Conservation (phyloP, 164 flowering plant genomes). For the Liriodendron chinense region DNA sequence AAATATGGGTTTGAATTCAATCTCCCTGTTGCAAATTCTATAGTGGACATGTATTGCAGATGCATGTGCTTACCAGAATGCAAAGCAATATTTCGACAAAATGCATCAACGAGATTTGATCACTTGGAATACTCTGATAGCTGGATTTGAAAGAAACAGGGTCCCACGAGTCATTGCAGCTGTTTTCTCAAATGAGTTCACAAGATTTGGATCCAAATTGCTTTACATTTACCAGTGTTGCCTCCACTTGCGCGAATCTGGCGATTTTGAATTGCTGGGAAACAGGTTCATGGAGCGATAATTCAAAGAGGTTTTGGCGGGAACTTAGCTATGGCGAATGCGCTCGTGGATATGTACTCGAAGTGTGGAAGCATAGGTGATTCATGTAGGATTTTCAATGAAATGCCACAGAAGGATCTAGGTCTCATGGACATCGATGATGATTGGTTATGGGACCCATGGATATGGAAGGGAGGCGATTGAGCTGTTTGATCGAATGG, state of each 20-base stretch:
- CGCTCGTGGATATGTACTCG: conserved; percentile 87
- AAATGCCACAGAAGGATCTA: conserved; percentile 47
- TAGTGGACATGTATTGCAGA: conserved; percentile 86
- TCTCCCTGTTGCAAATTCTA: conserved; percentile 69
- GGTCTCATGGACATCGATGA: conserved; percentile 89
- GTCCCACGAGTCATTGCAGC: conserved; percentile 38
- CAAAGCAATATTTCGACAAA: conserved; percentile 48
- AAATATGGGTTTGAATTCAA: conserved; percentile 55
- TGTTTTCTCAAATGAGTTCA: conserved; percentile 51
- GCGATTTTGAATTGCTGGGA: conserved; percentile 59
- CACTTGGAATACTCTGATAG: conserved; percentile 84
- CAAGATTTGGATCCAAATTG: conserved; percentile 55
- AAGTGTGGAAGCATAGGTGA: conserved; percentile 67
- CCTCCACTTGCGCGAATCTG: conserved; percentile 62
- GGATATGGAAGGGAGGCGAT: conserved; percentile 77
- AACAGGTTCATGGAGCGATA: conserved; percentile 67
- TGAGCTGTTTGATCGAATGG: conserved; percentile 66
- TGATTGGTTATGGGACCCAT: conserved; percentile 84
- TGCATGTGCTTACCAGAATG: conserved; percentile 54
- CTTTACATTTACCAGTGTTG: conserved; percentile 64
- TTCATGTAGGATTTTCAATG: conserved; percentile 45
- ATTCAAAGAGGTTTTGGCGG: conserved; percentile 45
- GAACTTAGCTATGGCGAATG: conserved; percentile 54
- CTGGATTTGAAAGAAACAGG: conserved; percentile 62
- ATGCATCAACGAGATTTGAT: conserved; percentile 63